Evolutionary conservation across 1,139 yeast genomes (phyloP), one percentile per base, ranked within the genome.

Genomic region (Sugiyamaella castrensis): DNA sequence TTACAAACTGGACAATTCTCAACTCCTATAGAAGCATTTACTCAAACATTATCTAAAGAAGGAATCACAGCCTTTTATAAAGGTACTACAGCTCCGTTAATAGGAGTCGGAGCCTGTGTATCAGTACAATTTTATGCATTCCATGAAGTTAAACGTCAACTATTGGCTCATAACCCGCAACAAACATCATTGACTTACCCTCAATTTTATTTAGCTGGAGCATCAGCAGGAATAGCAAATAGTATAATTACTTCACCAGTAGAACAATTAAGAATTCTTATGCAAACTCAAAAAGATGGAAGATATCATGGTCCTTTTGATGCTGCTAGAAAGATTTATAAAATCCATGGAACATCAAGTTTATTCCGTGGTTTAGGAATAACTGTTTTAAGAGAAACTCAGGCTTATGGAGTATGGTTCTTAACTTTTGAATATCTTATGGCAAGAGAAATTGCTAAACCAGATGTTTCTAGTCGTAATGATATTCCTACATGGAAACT

Each of bases 331-430:
- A 68, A 74, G 52, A 82, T 85, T 12, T 71, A 73, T 56, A 40
- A 51, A 8, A 53, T 67, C 0, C 67, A 77, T 30, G 92, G 92
- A 0, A n/a, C 50, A 30, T 39, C 48, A n/a, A 88, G 87, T 0
- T 59, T 84, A 1, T 82, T 75, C 58, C 69, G 91, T 51, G 91
- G 91, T 0, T 70, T 73, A 28, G 67, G 73, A 6, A 75, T 85
- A 47, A 85, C 94, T 0, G 60, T 82, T 2, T 47, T 79, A 3
- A 72, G 94, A 56, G 95, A 86, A 61, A 73, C 81, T 8, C 94
- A 86, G 62, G 91, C 92, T 0, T 85, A 85, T 59, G 95, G 95
- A 12, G 81, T 84, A 12, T 86, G 94, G 94, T 86, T 86, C 58
- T 68, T 83, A 53, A 74, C 89, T 0, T 86, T 82, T 63, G 95